phyloP scores from a whole-genome alignment of 2,329 filamentous ascomycete species.

The Botrytis cinerea region DNA sequence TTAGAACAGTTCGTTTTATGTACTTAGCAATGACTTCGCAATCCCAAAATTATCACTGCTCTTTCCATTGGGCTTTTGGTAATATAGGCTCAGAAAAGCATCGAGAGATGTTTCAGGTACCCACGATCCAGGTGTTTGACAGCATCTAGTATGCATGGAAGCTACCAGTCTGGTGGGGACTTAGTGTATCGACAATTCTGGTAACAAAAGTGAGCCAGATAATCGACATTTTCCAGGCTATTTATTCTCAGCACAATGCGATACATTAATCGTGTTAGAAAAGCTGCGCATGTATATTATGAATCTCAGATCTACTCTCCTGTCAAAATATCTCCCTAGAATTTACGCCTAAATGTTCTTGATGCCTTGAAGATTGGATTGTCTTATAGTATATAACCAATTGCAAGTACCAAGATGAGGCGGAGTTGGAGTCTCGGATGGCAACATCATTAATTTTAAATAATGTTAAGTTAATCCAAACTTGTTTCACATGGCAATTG shows the following conservation, averaged over 20 bases:
- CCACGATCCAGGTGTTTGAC: not conserved
- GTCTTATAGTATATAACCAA: constrained; percentile 55
- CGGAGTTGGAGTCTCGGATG: constrained; percentile 46
- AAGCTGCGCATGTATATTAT: constrained; percentile 33
- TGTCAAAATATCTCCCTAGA: not conserved
- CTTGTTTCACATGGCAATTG: not conserved
- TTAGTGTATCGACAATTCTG: constrained; percentile 44
- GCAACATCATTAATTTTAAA: constrained; percentile 32
- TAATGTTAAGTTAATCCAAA: not conserved
- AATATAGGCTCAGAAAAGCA: no score
- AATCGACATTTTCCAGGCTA: constrained; percentile 38
- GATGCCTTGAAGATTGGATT: constrained; percentile 45
- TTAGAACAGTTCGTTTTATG: constrained; percentile 57
- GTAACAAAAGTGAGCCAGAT: constrained; percentile 46
- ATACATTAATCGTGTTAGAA: constrained; percentile 33
- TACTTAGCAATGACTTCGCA: constrained; percentile 63
- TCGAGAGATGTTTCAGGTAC: not conserved
- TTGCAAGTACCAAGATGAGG: constrained; percentile 57
- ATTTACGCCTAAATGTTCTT: constrained; percentile 47
- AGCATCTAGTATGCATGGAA: not conserved
- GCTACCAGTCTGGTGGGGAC: constrained; percentile 30
- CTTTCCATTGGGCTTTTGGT: constrained; percentile 53
- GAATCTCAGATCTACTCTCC: not conserved
- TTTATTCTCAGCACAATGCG: constrained; percentile 34
- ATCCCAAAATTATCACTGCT: constrained; percentile 63